Percentiles rank a stretch among this genome's conserved stretches.
phyloP scores from a whole-genome alignment of 2,329 filamentous ascomycete species.

The Venturia nashicola region DNA sequence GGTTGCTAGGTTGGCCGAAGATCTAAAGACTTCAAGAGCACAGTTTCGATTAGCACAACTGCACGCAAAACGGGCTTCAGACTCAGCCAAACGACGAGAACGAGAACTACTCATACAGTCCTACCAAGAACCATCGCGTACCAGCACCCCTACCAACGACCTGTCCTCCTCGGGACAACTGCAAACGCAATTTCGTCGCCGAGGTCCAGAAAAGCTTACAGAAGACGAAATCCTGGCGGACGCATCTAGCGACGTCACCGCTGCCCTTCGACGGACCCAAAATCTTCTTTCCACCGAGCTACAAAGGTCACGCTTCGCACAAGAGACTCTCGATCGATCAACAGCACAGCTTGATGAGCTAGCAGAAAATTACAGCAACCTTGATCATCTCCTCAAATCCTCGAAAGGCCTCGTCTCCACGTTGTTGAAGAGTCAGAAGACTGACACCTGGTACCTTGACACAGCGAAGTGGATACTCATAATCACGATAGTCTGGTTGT shows the following conservation, averaged over 20 bases:
- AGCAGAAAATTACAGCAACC: constrained; percentile 65
- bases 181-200: constrained; percentile 12
- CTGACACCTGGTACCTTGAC: constrained; percentile 94
- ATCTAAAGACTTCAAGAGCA: constrained; percentile 50
- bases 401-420: constrained; percentile 66
- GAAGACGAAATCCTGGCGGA: constrained; percentile 62
- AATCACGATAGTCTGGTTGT: constrained; percentile 68
- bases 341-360: constrained; percentile 72
- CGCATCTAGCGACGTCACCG: constrained; percentile 73
- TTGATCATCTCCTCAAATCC: constrained; percentile 64
- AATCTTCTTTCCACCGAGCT: constrained; percentile 77
- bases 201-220: constrained; percentile 39
- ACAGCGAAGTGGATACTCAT: constrained; percentile 75
- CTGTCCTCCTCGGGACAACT: constrained; percentile 15
- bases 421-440: constrained; percentile 79
- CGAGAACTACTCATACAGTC: constrained; percentile 62
- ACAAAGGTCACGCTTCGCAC: constrained; percentile 74
- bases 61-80: constrained; percentile 61
- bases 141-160: constrained; percentile 16
- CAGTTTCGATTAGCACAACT: constrained; percentile 76
- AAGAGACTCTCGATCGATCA: constrained; percentile 75
- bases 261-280: constrained; percentile 73
- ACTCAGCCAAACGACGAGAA: constrained; percentile 62
- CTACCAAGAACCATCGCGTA: constrained; percentile 35
- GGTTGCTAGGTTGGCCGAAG: constrained; percentile 52